Percentiles rank a stretch among this genome's conserved stretches.
Evolutionary conservation across 305 asterid genomes (phyloP).

Genomic region (Andrographis paniculata): DNA sequence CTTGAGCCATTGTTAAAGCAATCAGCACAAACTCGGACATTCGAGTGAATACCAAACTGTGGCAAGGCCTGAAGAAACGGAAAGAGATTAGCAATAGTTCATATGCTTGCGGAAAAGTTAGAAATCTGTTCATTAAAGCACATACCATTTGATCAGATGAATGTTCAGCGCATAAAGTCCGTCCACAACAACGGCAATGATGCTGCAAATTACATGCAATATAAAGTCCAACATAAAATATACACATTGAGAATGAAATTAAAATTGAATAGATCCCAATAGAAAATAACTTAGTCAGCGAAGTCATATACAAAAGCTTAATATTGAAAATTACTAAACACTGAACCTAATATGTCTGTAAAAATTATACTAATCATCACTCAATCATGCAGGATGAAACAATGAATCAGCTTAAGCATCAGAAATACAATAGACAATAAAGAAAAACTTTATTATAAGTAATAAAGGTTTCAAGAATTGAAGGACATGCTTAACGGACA

Average conservation of each 20-base stretch:
- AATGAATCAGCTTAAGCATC: not conserved
- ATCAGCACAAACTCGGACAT: constrained; percentile 82
- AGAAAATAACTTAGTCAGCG: constrained; percentile 5
- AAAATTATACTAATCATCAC: not conserved
- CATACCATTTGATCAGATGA: constrained; percentile 78
- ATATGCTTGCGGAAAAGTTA: constrained; percentile 6
- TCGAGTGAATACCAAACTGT: constrained; percentile 73
- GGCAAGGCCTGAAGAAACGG: constrained; percentile 61
- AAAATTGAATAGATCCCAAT: constrained; percentile 12
- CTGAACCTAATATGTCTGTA: constrained; percentile 5
- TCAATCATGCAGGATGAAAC: not conserved
- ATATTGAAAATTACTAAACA: constrained; percentile 4
- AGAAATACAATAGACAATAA: not conserved
- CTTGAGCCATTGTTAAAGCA: constrained; percentile 77
- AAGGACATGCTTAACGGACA: too few species aligned
- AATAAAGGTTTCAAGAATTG: not conserved
- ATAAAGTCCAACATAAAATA: constrained; percentile 8
- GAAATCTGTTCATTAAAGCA: constrained; percentile 6
- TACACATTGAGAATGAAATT: constrained; percentile 2
- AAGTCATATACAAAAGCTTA: not conserved
- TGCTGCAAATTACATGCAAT: constrained; percentile 42
- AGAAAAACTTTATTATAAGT: not conserved
- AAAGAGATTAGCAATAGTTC: constrained; percentile 1
- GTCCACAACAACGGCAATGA: constrained; percentile 94
- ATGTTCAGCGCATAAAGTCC: constrained; percentile 85